Percentiles rank a stretch among this genome's conserved stretches.
Evolutionary conservation across 1,139 yeast genomes (phyloP).

Genomic region (Geotrichum restrictum): DNA sequence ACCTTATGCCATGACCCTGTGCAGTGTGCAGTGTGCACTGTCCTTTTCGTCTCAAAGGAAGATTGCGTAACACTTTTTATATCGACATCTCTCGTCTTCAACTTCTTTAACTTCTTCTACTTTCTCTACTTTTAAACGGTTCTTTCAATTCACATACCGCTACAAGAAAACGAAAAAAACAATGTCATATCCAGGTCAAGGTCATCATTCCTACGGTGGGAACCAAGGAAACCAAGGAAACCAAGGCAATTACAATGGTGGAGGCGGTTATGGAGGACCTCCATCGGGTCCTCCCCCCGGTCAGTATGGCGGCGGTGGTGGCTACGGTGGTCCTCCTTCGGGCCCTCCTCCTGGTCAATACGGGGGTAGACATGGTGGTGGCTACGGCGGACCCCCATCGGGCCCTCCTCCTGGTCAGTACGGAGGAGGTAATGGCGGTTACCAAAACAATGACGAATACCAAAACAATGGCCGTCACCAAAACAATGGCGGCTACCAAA

Average conservation of each 20-base stretch:
- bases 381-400: constrained; percentile 23
- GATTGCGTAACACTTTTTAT: background rate
- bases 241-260: constrained; percentile 6
- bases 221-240: constrained; percentile 6
- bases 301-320: constrained; percentile 25
- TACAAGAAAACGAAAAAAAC: too few species aligned
- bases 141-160: too few species aligned
- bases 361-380: constrained; percentile 21
- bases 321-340: constrained; percentile 23
- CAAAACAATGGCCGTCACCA: background rate
- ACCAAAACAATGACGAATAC: too few species aligned
- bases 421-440: constrained; percentile 21
- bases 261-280: constrained; percentile 21
- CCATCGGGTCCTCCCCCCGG: constrained; percentile 30
- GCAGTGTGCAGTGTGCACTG: too few species aligned
- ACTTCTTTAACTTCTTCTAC: background rate
- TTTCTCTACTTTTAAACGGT: background rate
- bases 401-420: constrained; percentile 19
- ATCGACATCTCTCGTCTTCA: background rate
- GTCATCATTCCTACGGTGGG: constrained; percentile 30
- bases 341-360: constrained; percentile 19
- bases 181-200: constrained; percentile 34
- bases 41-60: too few species aligned
- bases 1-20: too few species aligned
- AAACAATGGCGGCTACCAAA: constrained; percentile 1